Percentiles rank a stretch among this genome's conserved stretches.
Evolutionary conservation across 148 eudicot species (phyloP).

Genomic region (Rhododendron henanense): DNA sequence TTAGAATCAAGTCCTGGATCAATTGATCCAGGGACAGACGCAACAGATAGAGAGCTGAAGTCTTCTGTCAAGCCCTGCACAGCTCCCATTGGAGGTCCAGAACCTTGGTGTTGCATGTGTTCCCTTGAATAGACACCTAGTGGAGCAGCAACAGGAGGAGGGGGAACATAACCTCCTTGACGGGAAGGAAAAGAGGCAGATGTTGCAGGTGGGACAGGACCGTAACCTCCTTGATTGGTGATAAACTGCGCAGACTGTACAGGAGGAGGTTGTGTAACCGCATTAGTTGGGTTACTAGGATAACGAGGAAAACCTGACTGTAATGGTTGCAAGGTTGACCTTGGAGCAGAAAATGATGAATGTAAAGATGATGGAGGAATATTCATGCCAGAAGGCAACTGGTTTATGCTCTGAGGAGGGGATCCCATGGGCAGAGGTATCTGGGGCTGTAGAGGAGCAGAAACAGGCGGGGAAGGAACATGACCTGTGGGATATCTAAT

Average conservation of each 20-base stretch:
- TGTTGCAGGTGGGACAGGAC: slow-evolving; percentile 29
- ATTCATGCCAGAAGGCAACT: slow-evolving; percentile 25
- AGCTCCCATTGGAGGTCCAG: slow-evolving; percentile 59
- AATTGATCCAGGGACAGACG: slow-evolving; percentile 73
- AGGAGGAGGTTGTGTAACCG: slow-evolving; percentile 32
- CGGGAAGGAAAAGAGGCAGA: slow-evolving; percentile 41
- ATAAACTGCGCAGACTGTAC: slow-evolving; percentile 36
- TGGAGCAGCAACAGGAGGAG: slow-evolving; percentile 38
- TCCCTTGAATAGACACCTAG: slow-evolving; percentile 41
- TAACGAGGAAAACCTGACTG: slow-evolving; percentile 33
- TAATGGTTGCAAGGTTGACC: slow-evolving; percentile 29
- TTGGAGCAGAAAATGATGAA: slow-evolving; percentile 25
- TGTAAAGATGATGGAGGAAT: slow-evolving; percentile 18
- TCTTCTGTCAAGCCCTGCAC: slow-evolving; percentile 69
- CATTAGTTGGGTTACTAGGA: slow-evolving; percentile 20
- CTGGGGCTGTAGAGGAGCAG: slow-evolving; percentile 23
- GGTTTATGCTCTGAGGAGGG: slow-evolving; percentile 32
- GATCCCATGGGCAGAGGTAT: slow-evolving; percentile 36
- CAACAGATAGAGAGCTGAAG: slow-evolving; percentile 72
- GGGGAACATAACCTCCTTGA: slow-evolving; percentile 50
- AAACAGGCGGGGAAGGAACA: slow-evolving; percentile 19
- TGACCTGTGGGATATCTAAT: slow-evolving; percentile 45
- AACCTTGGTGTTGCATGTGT: slow-evolving; percentile 22
- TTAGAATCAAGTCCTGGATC: slow-evolving; percentile 76
- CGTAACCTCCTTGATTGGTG: slow-evolving; percentile 49